Evolutionary conservation across 1,284 basidiomycete genomes (phyloP), one percentile per base, ranked within the genome.

Genomic region (Coniferiporia sulphurascens): DNA sequence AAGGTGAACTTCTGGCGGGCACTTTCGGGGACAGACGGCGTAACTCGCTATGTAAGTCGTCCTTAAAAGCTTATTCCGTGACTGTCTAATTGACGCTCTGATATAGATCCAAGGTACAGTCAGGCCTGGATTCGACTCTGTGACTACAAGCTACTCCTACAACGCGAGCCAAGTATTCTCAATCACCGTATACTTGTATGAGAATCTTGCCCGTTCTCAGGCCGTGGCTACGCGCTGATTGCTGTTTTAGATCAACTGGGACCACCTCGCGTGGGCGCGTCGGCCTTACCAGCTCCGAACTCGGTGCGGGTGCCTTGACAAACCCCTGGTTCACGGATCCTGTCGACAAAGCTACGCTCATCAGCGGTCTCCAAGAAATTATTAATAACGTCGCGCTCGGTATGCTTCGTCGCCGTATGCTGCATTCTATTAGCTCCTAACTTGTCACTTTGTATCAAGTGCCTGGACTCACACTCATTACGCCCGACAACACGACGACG

Each of bases 1-100:
- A 77, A 78, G 79, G 66, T 83, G 58, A 86, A 85, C 72, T 86
- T 85, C 74, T 86, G 84, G 84, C 72, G 79, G 36, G 79, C 82
- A 0, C 77, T 79, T 59, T 62, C 66, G 12, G 78, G 76, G 3
- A 67, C 72, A 22, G 84, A 85, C 63, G 73, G 74, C 15, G 74
- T 68, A 43, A 78, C 76, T 1, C 78, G 82, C 60, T 84, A 75
- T 64, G 79, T 82, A 63, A 22, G 75, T 21, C 48, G 35, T 22
- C 48, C 52, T 48, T 44, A 48, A 19, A 49, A 10, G 34, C 48
- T 44, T n/a, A 22, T 58, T 52, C 6, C 15, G 34, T 21, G 27
- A 5, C 27, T 27, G 5, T 45, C 17, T 44, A 43, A 51, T 52
- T 8, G 55, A 38, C 36, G 48, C 19, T 21, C 48, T 44, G 9